Evolutionary conservation across 345 rosid genomes (phyloP), one percentile per base, ranked within the genome.

Genomic region (Turritis glabra): DNA sequence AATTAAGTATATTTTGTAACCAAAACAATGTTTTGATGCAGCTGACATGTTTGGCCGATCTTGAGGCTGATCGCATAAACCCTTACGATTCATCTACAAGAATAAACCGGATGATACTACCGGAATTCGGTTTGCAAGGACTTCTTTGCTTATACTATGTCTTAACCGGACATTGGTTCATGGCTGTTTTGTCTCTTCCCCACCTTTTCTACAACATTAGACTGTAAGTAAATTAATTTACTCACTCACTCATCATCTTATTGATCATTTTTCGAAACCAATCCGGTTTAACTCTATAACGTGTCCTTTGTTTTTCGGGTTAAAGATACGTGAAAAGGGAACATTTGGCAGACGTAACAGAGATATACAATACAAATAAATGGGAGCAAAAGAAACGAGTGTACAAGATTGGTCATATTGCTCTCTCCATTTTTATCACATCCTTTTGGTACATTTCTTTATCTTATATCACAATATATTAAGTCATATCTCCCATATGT

Each of bases 291-390:
- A 67, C 7, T 15, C 0, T 8, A 23, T 32, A 7, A 15, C 48
- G 62, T 56, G 0, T 57, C 3, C 10, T 12, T 47, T 33, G 22
- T 50, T 26, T 63, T 63, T 8, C 68, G 47, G 57, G 78, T 47
- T 67, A 40, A 67, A 96, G 98, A 73, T 96, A 84, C 75, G 81
- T 83, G 33, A 80, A 60, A n/a, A 71, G 38, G 79, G 79, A 80
- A 30, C 97, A 96, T 82, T 82, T 96, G 58, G 77, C 84, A 63
- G 98, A 96, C 75, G 99, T 96, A 41, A 96, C 99, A 2, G 97
- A 96, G 88, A 80, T 96, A 73, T 87, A 89, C 84, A 96, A 90
- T 83, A 74, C 74, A 78, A 93, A 90, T 32, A 77, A 74, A 52
- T 63, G 86, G 89, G 98, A 96, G 82, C 92, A 96, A 87, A 89